Evolutionary conservation across 768 basidiomycete genomes (phyloP), one percentile per base, ranked within the genome.

Genomic region (Mycena metata): DNA sequence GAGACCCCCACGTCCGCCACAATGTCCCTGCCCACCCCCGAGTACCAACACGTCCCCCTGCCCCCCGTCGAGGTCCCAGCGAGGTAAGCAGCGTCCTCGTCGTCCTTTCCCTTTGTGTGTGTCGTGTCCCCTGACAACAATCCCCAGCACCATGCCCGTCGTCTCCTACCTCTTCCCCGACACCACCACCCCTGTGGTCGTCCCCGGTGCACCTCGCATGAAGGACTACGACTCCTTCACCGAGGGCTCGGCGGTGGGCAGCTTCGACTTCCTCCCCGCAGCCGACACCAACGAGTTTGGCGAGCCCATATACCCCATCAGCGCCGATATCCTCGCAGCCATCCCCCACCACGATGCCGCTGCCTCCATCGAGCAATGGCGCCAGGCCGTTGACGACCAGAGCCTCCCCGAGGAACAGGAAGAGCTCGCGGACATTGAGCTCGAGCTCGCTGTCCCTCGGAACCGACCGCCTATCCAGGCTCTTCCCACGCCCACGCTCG

Each of bases 191-290:
- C 69, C 73, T 47, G 73, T 81, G 60, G 69, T 76, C 61, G 72
- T 78, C 41, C 83, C 85, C 19, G 80, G 76, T 5, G 85, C 88
- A 33, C 88, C 88, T 12, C 73, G 81, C 65, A 72, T 89, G 73
- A 88, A 85, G 76, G 88, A 89, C 73, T 74, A 83, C 36, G 88
- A 89, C 67, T 84, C 86, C 60, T 89, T 89, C 79, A 87, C 86
- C n/a, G 87, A 88, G 52, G 88, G 88, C 36, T 86, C 85, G 11
- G 83, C 81, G 17, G 76, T 78, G 64, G 87, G 88, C 50, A 86
- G 85, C 68, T 88, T 87, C 76, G 85, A 86, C 69, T 85, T 82
- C 58, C 73, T 82, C 45, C 76, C 83, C 62, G 75, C 77, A 41
- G 79, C 79, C 46, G 77, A 74, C 43, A 76, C 77, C 52, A 79